Percentiles rank a stretch among this genome's conserved stretches.
These are phyloP conservation scores for Platanus orientalis DNA, from an alignment of 164 flowering plant genomes.

Conservation along the genomic window DNA sequence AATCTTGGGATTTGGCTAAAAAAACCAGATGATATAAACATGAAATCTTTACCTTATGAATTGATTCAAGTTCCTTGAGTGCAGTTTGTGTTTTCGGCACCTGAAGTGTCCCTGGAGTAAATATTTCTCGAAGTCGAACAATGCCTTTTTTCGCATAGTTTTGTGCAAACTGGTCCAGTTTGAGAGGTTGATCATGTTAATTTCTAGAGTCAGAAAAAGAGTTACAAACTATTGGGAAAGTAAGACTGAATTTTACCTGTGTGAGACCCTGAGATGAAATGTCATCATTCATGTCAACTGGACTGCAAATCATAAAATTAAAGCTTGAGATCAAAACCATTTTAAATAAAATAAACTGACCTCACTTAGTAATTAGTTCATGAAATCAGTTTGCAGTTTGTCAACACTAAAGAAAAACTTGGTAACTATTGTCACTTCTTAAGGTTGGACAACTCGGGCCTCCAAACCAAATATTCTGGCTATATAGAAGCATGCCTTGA, in stretches of 20 bases:
- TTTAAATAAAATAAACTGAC: neutral
- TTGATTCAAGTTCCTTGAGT: constrained; percentile 85
- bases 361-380: constrained; percentile 1
- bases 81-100: constrained; percentile 66
- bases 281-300: constrained; percentile 83
- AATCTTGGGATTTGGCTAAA: no score
- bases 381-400: no score
- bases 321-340: neutral
- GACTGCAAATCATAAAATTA: constrained; percentile 46
- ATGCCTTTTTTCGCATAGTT: constrained; percentile 62
- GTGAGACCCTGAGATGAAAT: constrained; percentile 82
- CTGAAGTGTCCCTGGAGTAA: constrained; percentile 76
- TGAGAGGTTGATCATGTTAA: constrained; percentile 9
- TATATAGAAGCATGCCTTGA: no score
- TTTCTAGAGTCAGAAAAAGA: constrained; percentile 4
- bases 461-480: no score
- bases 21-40: neutral
- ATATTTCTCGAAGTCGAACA: constrained; percentile 85
- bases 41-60: constrained; percentile 67
- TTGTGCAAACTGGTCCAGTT: constrained; percentile 65
- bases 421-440: no score
- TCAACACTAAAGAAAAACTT: neutral
- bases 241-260: constrained; percentile 46
- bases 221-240: neutral
- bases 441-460: no score